These are phyloP conservation scores for Sugiyamaella qingdaonensis DNA, from an alignment of 805 yeast genomes.

Conservation along the genomic window DNA sequence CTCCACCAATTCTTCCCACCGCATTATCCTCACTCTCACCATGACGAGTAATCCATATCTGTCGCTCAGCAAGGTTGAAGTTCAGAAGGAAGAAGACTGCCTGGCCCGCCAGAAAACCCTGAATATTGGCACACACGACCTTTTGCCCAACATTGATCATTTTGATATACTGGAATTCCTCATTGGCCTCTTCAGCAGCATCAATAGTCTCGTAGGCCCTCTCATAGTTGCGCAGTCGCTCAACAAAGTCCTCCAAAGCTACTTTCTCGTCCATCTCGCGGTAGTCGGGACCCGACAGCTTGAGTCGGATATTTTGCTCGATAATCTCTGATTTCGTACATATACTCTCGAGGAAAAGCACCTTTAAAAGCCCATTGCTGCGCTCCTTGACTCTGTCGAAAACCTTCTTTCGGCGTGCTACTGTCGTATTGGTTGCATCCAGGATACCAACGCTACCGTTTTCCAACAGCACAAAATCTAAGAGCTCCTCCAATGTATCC, in stretches of 20 bases:
- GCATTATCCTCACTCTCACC: conserved; percentile 90
- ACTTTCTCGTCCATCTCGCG: conserved; percentile 72
- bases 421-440: conserved; percentile 89
- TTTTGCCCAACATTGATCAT: conserved; percentile 96
- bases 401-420: conserved; percentile 62
- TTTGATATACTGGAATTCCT: conserved; percentile 77
- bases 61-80: conserved; percentile 83
- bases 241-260: conserved; percentile 78
- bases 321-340: conserved; percentile 77
- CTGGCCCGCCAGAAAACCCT: conserved; percentile 86
- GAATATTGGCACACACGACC: conserved; percentile 85
- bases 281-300: conserved; percentile 91
- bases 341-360: conserved; percentile 78
- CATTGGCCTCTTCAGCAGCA: conserved; percentile 60
- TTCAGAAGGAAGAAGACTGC: conserved; percentile 84
- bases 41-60: conserved; percentile 92
- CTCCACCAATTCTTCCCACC: conserved; percentile 86
- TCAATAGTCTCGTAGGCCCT: conserved; percentile 88
- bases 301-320: conserved; percentile 78
- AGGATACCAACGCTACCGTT: conserved; percentile 89
- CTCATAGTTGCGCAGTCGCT: conserved; percentile 77
- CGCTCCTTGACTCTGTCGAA: conserved; percentile 41
- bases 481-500: conserved; percentile 75
- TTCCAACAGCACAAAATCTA: conserved; percentile 75
- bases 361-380: conserved; percentile 51